These are phyloP conservation scores for Ceratobasidium sp. DNA, from an alignment of 1,284 basidiomycete species.

Conservation along the genomic window DNA sequence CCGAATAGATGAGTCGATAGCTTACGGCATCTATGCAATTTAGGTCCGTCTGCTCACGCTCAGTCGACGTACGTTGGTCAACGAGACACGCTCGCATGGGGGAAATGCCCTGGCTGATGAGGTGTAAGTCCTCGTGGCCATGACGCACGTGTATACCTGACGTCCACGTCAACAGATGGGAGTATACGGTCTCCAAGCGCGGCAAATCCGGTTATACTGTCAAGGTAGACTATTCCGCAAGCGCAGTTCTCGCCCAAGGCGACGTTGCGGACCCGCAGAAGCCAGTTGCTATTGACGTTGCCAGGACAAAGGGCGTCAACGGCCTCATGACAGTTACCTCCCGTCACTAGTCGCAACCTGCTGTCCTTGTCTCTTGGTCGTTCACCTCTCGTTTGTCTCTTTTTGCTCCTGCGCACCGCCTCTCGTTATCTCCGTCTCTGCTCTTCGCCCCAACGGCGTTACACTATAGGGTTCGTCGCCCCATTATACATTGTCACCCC, in stretches of 20 bases:
- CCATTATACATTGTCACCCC: too few relatives aligned
- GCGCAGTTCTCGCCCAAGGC: conserved; percentile 7
- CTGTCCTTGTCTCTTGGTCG: too few relatives aligned
- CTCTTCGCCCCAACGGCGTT: too few relatives aligned
- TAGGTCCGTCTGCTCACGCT: conserved; percentile 34
- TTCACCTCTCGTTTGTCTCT: too few relatives aligned
- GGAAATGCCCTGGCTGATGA: conserved; percentile 30
- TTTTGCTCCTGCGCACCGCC: too few relatives aligned
- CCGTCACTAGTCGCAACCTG: conserved; percentile 33
- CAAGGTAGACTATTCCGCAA: conserved; percentile 17
- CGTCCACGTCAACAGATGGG: conserved; percentile 21
- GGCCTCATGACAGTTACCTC: conserved; percentile 33
- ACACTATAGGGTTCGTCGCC: too few relatives aligned
- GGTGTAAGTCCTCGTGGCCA: conserved; percentile 22
- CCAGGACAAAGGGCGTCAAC: conserved; percentile 28
- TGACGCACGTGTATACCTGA: conserved; percentile 23
- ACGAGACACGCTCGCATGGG: conserved; percentile 21
- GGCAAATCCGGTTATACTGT: conserved; percentile 26
- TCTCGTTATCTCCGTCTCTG: too few relatives aligned
- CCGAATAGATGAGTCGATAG: neutral
- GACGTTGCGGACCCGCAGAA: conserved; percentile 30
- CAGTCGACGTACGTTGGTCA: conserved; percentile 15
- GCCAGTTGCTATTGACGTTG: conserved; percentile 29
- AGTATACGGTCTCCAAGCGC: conserved; percentile 32
- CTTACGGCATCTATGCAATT: conserved; percentile 35